Percentiles rank a stretch among this genome's conserved stretches.
phyloP scores from a whole-genome alignment of 2,329 filamentous ascomycete genomes.

The Phialemonium atrogriseum region DNA sequence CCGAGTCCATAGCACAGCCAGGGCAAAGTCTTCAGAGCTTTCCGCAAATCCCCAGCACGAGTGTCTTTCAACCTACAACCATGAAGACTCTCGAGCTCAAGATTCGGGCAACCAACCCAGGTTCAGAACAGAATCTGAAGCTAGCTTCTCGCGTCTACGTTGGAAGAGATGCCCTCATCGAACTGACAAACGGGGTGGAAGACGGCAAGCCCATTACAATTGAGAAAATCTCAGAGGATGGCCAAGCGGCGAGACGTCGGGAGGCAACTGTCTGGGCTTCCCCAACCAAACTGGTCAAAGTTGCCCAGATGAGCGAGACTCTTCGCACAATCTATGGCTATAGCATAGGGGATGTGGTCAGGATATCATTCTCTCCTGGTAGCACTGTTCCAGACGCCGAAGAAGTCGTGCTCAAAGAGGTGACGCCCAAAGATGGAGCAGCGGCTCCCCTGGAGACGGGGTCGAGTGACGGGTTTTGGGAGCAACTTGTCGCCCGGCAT shows the following conservation, averaged over 20 bases:
- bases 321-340: conserved; percentile 67
- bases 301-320: conserved; percentile 64
- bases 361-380: conserved; percentile 49
- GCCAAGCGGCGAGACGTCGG: conserved; percentile 16
- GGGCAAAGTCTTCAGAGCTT: too few species aligned
- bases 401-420: conserved; percentile 52
- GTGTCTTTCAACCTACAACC: too few species aligned
- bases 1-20: too few species aligned
- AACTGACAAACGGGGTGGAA: conserved; percentile 33
- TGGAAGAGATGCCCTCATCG: conserved; percentile 36
- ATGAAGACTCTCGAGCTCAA: conserved; percentile 15
- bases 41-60: too few species aligned
- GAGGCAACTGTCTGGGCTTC: conserved; percentile 43
- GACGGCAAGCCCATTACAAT: conserved; percentile 25
- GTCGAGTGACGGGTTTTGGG: conserved; percentile 28
- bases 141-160: conserved; percentile 40
- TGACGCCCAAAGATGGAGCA: conserved; percentile 31
- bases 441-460: conserved; percentile 19
- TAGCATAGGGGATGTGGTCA: conserved; percentile 58
- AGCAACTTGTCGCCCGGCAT: conserved; percentile 21
- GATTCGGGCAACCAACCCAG: conserved; percentile 9
- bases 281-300: conserved; percentile 52
- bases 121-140: conserved; percentile 31
- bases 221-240: conserved; percentile 11
- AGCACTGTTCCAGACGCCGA: conserved; percentile 44